phyloP scores from a whole-genome alignment of 1,284 basidiomycete genomes.

The Boletellus dicymbophilus region DNA sequence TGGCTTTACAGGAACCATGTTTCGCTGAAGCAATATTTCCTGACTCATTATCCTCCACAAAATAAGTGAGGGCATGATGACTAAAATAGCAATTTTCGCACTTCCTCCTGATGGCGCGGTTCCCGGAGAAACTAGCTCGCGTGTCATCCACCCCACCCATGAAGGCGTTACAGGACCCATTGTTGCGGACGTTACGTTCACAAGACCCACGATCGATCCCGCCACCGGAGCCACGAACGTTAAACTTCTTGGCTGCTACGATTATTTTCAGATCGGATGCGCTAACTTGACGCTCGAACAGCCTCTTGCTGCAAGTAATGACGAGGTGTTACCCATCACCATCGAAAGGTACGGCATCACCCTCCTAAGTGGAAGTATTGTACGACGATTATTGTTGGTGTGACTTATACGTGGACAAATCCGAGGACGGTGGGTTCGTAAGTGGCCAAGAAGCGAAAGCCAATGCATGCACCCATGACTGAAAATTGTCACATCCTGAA shows the following conservation, averaged over 20 bases:
- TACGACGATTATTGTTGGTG: too few species aligned
- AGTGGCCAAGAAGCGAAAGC: too few species aligned
- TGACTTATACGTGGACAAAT: too few species aligned
- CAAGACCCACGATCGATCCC: not conserved
- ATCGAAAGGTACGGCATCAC: too few species aligned
- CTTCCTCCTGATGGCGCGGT: not conserved
- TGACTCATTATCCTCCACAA: not conserved
- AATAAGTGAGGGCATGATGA: rapidly evolving
- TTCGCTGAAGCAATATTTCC: not conserved
- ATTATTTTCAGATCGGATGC: too few species aligned
- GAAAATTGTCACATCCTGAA: too few species aligned
- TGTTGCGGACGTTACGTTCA: not conserved
- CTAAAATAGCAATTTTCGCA: not conserved
- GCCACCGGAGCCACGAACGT: not conserved
- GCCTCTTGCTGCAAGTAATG: too few species aligned
- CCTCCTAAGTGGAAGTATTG: too few species aligned
- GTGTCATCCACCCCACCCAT: not conserved
- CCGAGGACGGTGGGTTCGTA: too few species aligned
- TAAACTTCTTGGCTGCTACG: not conserved
- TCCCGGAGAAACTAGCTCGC: not conserved
- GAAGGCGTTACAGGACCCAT: not conserved
- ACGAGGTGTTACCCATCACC: too few species aligned
- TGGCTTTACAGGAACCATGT: not conserved
- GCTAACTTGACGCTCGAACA: too few species aligned
- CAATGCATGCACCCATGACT: too few species aligned